Evolutionary conservation across 495 filamentous ascomycete genomes (phyloP), one percentile per base, ranked within the genome.

Genomic region (Daldinia concentrica): DNA sequence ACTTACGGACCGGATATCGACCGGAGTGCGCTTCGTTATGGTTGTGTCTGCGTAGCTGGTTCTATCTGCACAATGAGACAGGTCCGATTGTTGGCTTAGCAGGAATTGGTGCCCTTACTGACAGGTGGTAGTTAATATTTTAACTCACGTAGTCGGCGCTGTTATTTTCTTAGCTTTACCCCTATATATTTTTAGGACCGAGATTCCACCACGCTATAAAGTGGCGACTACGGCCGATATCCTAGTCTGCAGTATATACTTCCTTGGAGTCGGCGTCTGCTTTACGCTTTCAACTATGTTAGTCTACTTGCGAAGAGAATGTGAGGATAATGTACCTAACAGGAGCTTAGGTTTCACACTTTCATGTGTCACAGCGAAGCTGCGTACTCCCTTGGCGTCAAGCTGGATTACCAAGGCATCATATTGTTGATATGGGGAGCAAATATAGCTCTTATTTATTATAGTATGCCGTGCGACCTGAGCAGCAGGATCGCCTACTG

Each of bases 351-450:
- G 32, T 86, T 80, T 70, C 86, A 89, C 73, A 82, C 82, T 0
- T 77, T 87, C 48, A 79, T 79, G 60, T 85, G 84, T 55, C 86
- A 88, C 69, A 83, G 79, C 64, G 69, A 76, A 19, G 43, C 70
- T 2, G 68, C 82, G 15, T 79, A 79, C 27, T 68, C 51, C 15
- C 63, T 83, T 1, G 82, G 81, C 7, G 77, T 83, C 56, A 81
- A 83, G 57, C 71, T 87, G 11, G 86, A 88, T 68, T 83, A 85
- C 67, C 75, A 82, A 51, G 85, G 87, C 17, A 83, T 89, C 54
- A 75, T 88, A 14, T 60, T 85, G 8, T 74, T 88, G 9, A 88
- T 87, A 82, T 87, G 83, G 82, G 78, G 81, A 15, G 81, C 85
- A 17, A 83, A 81, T 59, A 74, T 87, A 14, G 84, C 86, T 9